Evolutionary conservation across 805 yeast genomes (phyloP), one percentile per base, ranked within the genome.

Genomic region (Nakazawaea ernobii): DNA sequence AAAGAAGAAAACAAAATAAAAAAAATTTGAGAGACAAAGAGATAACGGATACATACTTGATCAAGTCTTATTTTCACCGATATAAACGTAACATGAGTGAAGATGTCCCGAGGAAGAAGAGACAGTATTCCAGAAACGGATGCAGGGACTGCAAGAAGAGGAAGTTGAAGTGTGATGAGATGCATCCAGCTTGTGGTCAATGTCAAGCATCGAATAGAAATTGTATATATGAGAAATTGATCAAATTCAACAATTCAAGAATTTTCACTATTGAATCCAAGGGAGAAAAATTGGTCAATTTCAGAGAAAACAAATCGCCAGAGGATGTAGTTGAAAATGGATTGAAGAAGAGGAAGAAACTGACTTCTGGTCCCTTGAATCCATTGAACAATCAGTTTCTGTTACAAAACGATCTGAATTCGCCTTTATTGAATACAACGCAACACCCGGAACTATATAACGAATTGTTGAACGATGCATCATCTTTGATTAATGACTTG

Each of bases 111-210:
- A 50, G 43, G 41, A 68, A 69, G 56, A 71, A 68, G 57, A 55
- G 77, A 43, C 59, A 64, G 44, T 72, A 73, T 52, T 69, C 74
- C 27, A 59, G 75, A 42, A 65, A 69, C 48, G 78, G 78, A 6
- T 73, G 78, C 49, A 54, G 56, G 36, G 74, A 70, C 52, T 73
- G 78, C 56, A 73, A 72, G 55, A 52, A 71, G 39, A 58, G 77
- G 35, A 71, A 69, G 49, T 57, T 69, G 46, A 73, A 67, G 57
- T 68, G 73, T 53, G 74, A 67, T 52, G 73, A 69, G 46, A 52
- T 51, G 4, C 67, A 66, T 42, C 73, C 73, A 1, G 53, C 51
- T 13, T 72, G 78, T 46, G 60, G 70, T 64, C 70, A 70, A 42
- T 73, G 78, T 46, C 48, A 61, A 1, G 62, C 62, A 30, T 46